Base-by-base conservation (phyloP, 2,329 filamentous ascomycete genomes). In the Neonectria ditissima region DNA sequence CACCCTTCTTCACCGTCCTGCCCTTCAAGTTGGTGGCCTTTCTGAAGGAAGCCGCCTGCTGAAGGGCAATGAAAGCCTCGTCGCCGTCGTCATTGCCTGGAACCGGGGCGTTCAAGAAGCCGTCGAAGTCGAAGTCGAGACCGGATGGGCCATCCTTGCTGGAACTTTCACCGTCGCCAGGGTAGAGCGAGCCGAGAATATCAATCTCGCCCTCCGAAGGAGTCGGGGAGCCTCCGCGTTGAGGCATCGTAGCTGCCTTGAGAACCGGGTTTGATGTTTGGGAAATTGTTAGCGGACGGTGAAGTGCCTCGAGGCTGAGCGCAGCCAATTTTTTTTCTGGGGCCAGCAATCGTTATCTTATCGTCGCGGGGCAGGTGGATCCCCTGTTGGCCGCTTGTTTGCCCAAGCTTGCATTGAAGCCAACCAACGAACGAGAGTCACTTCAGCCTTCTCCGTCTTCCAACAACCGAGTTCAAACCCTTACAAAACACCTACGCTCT, bases 151-250 rank as follows among this genome's bases (percentile, higher is more conserved):
- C 74, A 56, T 69, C 77, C 62, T 76, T 78, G 59, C 62, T 82
- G 55, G 82, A 82, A 65, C 79, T 80, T 65, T 85, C 85, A 66
- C 84, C 81, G 56, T 87, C 84, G 62, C 84, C 86, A 56, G 89
- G 86, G 73, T 95, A 91, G 11, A 97, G 84, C 2, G 91, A 90
- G 65, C 86, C 89, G 20, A 93, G 89, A 56, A 99, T 97, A 75
- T 99, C 96, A 74, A 97, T 89, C 76, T 97, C 96, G 69, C 90
- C 92, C 80, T 98, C 95, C 53, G 95, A 98, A 62, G 87, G 84
- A 52, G 93, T 89, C 63, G 95, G 96, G 45, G 96, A 98, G 61
- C 86, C 86, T 74, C 88, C 89, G 74, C 92, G 90, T 77, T 84
- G 84, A 80, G 86, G 85, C 93, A 97, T 97, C 53, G 62, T 75